Percentiles rank a stretch among this genome's conserved stretches.
phyloP scores from a whole-genome alignment of 2,329 filamentous ascomycete species.

The Aureobasidium sp. region DNA sequence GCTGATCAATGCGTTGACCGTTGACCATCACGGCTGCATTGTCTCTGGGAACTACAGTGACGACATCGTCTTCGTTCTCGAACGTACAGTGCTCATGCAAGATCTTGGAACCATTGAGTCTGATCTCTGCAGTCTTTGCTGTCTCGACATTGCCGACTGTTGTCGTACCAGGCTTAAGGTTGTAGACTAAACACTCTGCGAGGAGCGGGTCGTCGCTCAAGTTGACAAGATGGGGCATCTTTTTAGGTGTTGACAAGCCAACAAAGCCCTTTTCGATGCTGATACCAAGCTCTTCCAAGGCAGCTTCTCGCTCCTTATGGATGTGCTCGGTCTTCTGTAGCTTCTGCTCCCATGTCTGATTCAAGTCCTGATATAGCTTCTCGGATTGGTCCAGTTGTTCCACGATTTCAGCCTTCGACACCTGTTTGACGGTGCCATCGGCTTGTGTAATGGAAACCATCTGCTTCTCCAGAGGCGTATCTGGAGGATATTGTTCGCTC shows the following conservation, averaged over 20 bases:
- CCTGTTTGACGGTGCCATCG: conserved; percentile 84
- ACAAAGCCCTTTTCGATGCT: conserved; percentile 98
- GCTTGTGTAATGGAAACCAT: conserved; percentile 86
- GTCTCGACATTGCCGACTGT: conserved; percentile 92
- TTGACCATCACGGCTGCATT: conserved; percentile 99
- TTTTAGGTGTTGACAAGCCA: conserved; percentile 90
- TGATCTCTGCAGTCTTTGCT: conserved; percentile 74
- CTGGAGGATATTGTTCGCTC: conserved; percentile 83
- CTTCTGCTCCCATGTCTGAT: conserved; percentile 98
- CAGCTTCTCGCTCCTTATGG: conserved; percentile 92
- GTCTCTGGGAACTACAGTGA: conserved; percentile 82
- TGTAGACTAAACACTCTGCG: conserved; percentile 94
- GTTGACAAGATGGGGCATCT: conserved; percentile 98
- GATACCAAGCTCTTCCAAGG: conserved; percentile 91
- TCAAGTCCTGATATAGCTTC: conserved; percentile 89
- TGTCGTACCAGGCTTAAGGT: conserved; percentile 89
- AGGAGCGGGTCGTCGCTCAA: conserved; percentile 73
- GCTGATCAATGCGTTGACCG: conserved; percentile 77
- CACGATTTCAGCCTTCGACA: conserved; percentile 95
- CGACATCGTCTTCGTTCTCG: conserved; percentile 84
- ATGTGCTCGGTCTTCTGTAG: conserved; percentile 90
- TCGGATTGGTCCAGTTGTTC: conserved; percentile 95
- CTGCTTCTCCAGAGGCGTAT: conserved; percentile 87
- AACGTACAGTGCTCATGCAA: conserved; percentile 88
- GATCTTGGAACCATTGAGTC: conserved; percentile 88